Percentiles rank a stretch among this genome's conserved stretches.
Conservation (phyloP, 441 rosid genomes). For the Codiaeum variegatum region DNA sequence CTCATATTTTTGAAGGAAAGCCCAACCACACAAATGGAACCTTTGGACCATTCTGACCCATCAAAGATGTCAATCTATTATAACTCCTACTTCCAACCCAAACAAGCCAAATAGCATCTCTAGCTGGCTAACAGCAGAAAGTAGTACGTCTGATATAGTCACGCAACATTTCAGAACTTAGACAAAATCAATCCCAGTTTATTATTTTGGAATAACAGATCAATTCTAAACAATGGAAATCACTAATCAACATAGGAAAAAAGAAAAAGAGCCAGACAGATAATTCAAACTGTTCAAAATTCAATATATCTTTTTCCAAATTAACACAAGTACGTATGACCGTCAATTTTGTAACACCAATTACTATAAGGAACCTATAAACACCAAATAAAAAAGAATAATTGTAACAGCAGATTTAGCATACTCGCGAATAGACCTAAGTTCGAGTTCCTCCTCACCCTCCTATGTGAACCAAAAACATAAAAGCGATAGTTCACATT, state of each 20-base stretch:
- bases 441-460: no score
- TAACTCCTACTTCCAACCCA: neutral
- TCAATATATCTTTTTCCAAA: neutral
- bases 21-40: neutral
- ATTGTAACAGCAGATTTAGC: no score
- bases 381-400: neutral
- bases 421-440: no score
- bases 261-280: neutral
- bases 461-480: no score
- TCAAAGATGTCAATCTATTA: neutral
- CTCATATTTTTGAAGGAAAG: neutral
- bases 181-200: neutral
- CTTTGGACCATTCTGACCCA: neutral
- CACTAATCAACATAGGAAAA: neutral
- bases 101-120: neutral
- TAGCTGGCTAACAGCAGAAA: neutral
- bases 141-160: neutral
- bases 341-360: neutral
- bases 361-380: neutral
- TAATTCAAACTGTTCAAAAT: neutral
- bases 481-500: neutral
- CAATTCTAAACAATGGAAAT: neutral
- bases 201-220: neutral
- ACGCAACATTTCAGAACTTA: neutral
- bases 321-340: neutral